Conservation (phyloP, 2,329 filamentous ascomycete species). For the Neofusicoccum ribis region DNA sequence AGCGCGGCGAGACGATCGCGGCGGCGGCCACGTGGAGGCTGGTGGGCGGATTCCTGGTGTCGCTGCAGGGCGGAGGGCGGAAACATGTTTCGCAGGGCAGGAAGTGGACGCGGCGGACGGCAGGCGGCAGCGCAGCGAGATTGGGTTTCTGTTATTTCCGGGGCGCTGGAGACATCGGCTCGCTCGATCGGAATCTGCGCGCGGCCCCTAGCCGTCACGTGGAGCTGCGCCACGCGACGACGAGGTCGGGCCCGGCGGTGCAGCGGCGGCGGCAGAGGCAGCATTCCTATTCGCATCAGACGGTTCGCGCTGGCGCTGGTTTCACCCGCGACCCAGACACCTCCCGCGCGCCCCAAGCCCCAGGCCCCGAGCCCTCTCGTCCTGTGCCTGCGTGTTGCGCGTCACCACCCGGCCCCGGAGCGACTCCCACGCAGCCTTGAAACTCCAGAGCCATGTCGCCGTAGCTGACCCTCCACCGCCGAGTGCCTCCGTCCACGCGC, state of each 20-base stretch:
- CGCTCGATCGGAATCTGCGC: no score
- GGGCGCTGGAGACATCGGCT: neutral
- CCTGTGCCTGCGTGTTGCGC: neutral
- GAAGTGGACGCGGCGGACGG: neutral
- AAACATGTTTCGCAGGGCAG: neutral
- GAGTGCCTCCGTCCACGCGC: neutral
- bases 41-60: neutral
- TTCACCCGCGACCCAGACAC: neutral
- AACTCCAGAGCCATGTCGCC: constrained; percentile 6
- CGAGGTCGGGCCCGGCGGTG: neutral
- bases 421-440: neutral
- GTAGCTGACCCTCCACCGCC: constrained; percentile 6
- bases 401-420: neutral
- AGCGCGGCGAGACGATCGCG: neutral
- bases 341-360: neutral
- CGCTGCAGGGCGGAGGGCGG: neutral
- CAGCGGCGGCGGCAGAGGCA: neutral
- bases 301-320: neutral
- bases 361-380: neutral
- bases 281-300: neutral
- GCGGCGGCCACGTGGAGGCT: neutral
- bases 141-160: neutral
- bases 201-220: neutral
- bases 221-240: constrained; percentile 1
- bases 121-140: neutral